Percentiles rank a stretch among this genome's conserved stretches.
Evolutionary conservation across 768 basidiomycete genomes (phyloP).

Genomic region (Tulasnella sp.): DNA sequence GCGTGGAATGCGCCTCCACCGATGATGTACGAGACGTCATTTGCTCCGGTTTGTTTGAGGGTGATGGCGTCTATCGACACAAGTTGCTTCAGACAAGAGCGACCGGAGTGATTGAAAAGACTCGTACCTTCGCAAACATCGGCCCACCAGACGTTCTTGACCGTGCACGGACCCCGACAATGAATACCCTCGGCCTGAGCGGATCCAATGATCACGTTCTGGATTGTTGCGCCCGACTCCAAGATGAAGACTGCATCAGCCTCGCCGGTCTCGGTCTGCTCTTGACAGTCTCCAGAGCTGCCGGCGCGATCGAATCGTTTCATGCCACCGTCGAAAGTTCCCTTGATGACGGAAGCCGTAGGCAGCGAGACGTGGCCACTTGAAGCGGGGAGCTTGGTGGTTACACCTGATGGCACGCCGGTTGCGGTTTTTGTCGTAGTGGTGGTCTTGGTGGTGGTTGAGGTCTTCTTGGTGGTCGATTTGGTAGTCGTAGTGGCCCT

Average conservation of each 20-base stretch:
- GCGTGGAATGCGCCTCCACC: slow-evolving; percentile 12
- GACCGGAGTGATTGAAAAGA: neutral
- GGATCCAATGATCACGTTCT: slow-evolving; percentile 5
- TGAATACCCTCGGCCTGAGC: slow-evolving; percentile 3
- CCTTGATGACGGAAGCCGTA: slow-evolving; percentile 12
- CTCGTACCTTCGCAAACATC: slow-evolving; percentile 8
- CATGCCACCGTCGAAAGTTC: slow-evolving; percentile 13
- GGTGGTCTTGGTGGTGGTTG: slow-evolving; percentile 9
- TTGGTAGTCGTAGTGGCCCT: neutral
- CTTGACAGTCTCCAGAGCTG: neutral
- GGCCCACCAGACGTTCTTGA: slow-evolving; percentile 5
- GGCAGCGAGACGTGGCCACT: slow-evolving; percentile 7
- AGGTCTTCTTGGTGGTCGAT: neutral
- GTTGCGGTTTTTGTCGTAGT: slow-evolving; percentile 3
- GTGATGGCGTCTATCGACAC: neutral
- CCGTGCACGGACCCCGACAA: slow-evolving; percentile 8
- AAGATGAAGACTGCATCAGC: neutral
- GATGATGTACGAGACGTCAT: slow-evolving; percentile 7
- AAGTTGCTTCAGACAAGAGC: neutral
- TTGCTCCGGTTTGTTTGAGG: slow-evolving; percentile 1
- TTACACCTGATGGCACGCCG: neutral
- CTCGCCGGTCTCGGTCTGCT: neutral
- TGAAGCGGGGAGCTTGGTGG: slow-evolving; percentile 11
- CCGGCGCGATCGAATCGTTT: slow-evolving; percentile 5
- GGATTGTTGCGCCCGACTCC: neutral